Evolutionary conservation across 805 yeast species (phyloP).

Genomic region (Myxozyma sirexii): DNA sequence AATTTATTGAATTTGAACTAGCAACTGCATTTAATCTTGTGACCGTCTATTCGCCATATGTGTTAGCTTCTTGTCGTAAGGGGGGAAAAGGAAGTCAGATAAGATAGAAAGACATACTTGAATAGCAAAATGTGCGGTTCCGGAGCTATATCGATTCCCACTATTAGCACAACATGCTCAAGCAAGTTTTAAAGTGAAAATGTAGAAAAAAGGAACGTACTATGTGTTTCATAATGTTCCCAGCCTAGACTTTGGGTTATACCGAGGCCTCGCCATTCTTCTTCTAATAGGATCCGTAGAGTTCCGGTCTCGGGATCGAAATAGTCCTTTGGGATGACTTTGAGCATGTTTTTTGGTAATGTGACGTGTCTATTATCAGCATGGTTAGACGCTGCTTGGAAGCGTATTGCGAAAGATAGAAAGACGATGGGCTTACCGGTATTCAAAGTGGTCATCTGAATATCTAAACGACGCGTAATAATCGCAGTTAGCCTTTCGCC

Average conservation of each 20-base stretch:
- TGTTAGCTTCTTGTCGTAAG: too few species aligned
- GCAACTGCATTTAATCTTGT: slow-evolving; percentile 4
- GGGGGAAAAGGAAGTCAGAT: too few species aligned
- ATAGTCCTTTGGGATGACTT: slow-evolving; percentile 90
- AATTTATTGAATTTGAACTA: too few species aligned
- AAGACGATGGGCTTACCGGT: slow-evolving; percentile 48
- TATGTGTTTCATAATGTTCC: slow-evolving; percentile 96
- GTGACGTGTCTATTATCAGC: slow-evolving; percentile 74
- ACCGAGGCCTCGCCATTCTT: slow-evolving; percentile 98
- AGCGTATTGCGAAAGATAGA: too few species aligned
- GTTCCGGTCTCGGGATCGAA: slow-evolving; percentile 94
- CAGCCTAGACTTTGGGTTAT: slow-evolving; percentile 97
- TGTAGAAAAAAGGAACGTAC: slow-evolving; percentile 35
- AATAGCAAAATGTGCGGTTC: slow-evolving; percentile 95
- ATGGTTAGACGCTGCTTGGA: background rate
- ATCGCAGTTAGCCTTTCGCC: background rate
- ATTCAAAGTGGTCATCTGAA: slow-evolving; percentile 88
- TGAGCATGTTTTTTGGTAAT: slow-evolving; percentile 93
- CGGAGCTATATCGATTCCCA: slow-evolving; percentile 79
- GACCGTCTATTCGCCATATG: too few species aligned
- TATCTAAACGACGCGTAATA: slow-evolving; percentile 51
- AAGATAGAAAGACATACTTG: slow-evolving; percentile 46
- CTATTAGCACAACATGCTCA: too few species aligned
- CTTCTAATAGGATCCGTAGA: slow-evolving; percentile 83
- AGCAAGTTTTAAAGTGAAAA: background rate